A percentile compares a stretch with the other conserved stretches of the same genome.
Evolutionary conservation across 768 basidiomycete species (phyloP).

Genomic region (Polyporus arcularius): DNA sequence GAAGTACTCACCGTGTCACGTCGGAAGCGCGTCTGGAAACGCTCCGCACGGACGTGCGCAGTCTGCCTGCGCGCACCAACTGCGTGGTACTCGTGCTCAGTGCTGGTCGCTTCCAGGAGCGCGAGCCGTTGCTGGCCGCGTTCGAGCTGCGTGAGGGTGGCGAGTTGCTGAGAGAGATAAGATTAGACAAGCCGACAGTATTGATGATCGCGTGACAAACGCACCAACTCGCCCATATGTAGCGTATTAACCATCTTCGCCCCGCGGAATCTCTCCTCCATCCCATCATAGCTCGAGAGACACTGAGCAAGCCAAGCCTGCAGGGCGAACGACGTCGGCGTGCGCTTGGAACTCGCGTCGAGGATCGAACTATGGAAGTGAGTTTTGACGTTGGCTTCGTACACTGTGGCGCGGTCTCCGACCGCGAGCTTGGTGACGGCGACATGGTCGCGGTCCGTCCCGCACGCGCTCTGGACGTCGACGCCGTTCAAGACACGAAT

Average conservation of each 20-base stretch:
- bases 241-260: constrained; percentile 47
- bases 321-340: constrained; percentile 16
- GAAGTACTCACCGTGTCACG: constrained; percentile 13
- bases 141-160: constrained; percentile 18
- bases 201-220: constrained; percentile 14
- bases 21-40: constrained; percentile 34
- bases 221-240: constrained; percentile 37
- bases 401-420: constrained; percentile 16
- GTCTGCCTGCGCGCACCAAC: constrained; percentile 12
- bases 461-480: constrained; percentile 58
- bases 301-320: constrained; percentile 37
- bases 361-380: constrained; percentile 21
- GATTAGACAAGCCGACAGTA: background rate
- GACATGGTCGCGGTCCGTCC: constrained; percentile 31
- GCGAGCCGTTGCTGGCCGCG: constrained; percentile 29
- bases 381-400: constrained; percentile 22
- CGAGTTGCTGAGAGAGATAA: constrained; percentile 16
- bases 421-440: constrained; percentile 39
- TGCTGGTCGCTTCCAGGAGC: constrained; percentile 28
- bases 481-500: constrained; percentile 51
- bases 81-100: constrained; percentile 25
- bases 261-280: constrained; percentile 42
- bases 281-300: constrained; percentile 41
- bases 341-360: constrained; percentile 8
- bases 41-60: constrained; percentile 25